These are phyloP conservation scores for Rhizomucor pusillus DNA, from an alignment of 371 early-diverging fungal genomes.

Conservation along the genomic window DNA sequence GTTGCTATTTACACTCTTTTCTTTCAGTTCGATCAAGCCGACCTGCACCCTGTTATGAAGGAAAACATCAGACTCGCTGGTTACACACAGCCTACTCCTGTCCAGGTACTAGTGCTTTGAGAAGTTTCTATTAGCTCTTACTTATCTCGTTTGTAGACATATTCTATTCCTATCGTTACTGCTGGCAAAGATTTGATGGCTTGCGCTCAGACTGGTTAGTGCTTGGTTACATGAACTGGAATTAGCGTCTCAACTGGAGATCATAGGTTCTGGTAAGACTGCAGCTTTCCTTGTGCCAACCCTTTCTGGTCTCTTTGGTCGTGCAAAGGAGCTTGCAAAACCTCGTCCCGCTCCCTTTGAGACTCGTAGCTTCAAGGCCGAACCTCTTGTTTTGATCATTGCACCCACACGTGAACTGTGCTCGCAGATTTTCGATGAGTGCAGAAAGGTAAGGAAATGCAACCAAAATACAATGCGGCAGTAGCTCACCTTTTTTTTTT, in stretches of 20 bases:
- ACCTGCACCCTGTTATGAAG: conserved; percentile 45
- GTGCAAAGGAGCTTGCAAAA: conserved; percentile 22
- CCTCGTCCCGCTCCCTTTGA: conserved; percentile 33
- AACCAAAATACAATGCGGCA: no score
- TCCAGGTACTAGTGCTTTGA: conserved; percentile 48
- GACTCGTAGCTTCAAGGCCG: conserved; percentile 23
- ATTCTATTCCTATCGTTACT: conserved; percentile 66
- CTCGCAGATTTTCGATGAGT: conserved; percentile 33
- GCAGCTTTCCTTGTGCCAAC: conserved; percentile 72
- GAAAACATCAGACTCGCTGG: conserved; percentile 56
- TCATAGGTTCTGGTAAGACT: conserved; percentile 69
- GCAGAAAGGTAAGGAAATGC: conserved; percentile 16
- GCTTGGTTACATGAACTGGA: neutral
- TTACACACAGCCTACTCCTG: conserved; percentile 68
- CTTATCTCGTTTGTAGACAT: conserved; percentile 28
- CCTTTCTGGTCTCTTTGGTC: conserved; percentile 35
- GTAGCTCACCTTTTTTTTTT: no score
- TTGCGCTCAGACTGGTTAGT: conserved; percentile 78
- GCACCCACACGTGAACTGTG: conserved; percentile 52
- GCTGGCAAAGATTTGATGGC: conserved; percentile 73
- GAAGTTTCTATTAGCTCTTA: neutral
- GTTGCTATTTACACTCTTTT: conserved; percentile 1
- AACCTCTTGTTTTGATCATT: conserved; percentile 40
- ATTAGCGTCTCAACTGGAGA: neutral
- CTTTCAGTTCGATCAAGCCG: conserved; percentile 44